Conservation (phyloP, 139 green algal genomes). For the Chlamydomonas applanata region DNA sequence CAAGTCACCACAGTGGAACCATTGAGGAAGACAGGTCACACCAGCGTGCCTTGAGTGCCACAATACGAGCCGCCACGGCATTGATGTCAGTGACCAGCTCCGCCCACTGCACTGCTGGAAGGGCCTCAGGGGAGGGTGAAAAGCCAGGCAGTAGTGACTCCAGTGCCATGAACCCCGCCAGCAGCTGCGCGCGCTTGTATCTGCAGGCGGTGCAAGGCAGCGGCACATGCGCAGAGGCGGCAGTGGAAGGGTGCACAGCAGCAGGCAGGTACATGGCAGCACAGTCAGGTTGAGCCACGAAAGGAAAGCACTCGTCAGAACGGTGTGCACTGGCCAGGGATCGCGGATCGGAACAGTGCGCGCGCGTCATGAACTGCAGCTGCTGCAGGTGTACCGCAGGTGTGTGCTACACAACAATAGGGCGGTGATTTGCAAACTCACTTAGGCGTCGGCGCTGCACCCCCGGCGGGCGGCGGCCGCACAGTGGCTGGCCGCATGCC, state of each 20-base stretch:
- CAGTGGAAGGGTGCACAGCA: background rate
- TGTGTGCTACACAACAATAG: no score
- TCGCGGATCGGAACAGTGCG: no score
- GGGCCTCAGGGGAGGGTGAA: background rate
- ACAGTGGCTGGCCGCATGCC: background rate
- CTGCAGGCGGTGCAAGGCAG: background rate
- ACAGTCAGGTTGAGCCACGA: no score
- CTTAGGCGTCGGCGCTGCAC: background rate
- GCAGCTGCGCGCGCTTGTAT: background rate
- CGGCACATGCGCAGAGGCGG: background rate
- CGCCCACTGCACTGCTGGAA: conserved; percentile 1
- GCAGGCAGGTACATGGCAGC: no score
- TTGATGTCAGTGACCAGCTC: background rate
- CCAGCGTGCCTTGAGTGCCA: conserved; percentile 4
- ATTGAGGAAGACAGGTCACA: no score
- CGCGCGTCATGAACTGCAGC: no score
- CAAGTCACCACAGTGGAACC: no score
- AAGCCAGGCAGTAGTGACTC: background rate
- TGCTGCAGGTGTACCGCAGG: no score
- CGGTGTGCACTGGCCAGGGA: no score
- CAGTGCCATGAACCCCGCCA: background rate
- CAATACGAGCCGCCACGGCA: background rate
- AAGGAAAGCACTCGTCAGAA: no score
- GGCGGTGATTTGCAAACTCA: no score
- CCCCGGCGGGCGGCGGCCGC: background rate